phyloP scores from a whole-genome alignment of 2,329 filamentous ascomycete genomes.

The Penicillium sp. region DNA sequence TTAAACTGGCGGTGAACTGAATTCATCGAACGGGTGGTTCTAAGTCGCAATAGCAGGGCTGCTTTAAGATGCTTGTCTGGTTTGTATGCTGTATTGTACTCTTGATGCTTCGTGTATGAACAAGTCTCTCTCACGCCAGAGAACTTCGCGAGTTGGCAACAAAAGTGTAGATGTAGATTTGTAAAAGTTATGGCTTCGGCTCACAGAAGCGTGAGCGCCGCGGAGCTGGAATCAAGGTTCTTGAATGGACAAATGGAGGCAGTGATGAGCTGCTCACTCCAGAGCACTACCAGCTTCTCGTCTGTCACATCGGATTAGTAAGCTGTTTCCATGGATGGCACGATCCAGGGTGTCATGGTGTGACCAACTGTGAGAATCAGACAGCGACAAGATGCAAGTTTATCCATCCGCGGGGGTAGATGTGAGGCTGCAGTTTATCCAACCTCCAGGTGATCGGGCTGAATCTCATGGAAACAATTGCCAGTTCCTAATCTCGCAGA shows the following conservation, averaged over 20 bases:
- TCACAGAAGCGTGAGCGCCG: background rate
- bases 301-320: background rate
- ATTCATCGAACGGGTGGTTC: background rate
- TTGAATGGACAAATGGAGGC: background rate
- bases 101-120: background rate
- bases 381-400: background rate
- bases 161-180: background rate
- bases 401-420: background rate
- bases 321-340: background rate
- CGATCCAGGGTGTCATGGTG: background rate
- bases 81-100: background rate
- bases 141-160: background rate
- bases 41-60: background rate
- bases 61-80: background rate
- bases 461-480: background rate
- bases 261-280: background rate
- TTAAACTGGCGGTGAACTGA: slow-evolving; percentile 25
- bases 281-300: background rate
- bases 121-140: background rate
- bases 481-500: background rate
- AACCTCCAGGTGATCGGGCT: too few species aligned
- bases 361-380: background rate
- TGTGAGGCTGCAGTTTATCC: background rate
- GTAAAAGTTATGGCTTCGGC: too few species aligned
- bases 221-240: background rate